Percentiles rank a stretch among this genome's conserved stretches.
Evolutionary conservation across 2,329 filamentous ascomycete species (phyloP).

Genomic region (Aspergillus quadrilineatus): DNA sequence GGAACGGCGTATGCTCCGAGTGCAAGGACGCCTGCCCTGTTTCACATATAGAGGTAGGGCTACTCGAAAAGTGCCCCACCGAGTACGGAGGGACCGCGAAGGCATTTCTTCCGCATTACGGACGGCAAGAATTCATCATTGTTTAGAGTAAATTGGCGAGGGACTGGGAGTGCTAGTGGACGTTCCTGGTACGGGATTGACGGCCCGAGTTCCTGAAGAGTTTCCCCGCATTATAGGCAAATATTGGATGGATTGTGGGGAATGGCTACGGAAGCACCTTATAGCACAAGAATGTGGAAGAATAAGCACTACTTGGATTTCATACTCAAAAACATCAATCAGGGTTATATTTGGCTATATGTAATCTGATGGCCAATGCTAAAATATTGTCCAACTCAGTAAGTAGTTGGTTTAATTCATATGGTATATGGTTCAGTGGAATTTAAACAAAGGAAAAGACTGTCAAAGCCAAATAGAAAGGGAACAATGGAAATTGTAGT

Average conservation of each 20-base stretch:
- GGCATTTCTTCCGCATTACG: not conserved
- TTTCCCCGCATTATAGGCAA: not conserved
- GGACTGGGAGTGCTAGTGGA: not conserved
- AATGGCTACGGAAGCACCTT: not conserved
- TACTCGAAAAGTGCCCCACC: not conserved
- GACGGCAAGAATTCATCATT: not conserved
- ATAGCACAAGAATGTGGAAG: not conserved
- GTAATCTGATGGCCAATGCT: not conserved
- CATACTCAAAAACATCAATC: no score
- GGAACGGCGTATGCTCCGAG: not conserved
- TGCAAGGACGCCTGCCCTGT: not conserved
- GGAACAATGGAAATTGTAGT: no score
- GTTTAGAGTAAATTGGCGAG: not conserved
- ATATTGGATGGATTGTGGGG: no score
- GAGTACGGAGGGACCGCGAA: no score
- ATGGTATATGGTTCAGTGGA: not conserved
- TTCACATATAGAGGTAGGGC: not conserved
- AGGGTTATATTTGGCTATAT: no score
- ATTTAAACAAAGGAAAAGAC: conserved; percentile 14
- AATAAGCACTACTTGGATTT: no score
- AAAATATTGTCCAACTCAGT: not conserved
- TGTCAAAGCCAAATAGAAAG: conserved; percentile 15
- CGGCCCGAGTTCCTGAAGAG: conserved; percentile 13
- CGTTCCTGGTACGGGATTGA: conserved; percentile 6
- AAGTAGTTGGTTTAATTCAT: not conserved